Conservation (phyloP, 1,139 yeast species). For the Eremothecium sinecaudum region DNA sequence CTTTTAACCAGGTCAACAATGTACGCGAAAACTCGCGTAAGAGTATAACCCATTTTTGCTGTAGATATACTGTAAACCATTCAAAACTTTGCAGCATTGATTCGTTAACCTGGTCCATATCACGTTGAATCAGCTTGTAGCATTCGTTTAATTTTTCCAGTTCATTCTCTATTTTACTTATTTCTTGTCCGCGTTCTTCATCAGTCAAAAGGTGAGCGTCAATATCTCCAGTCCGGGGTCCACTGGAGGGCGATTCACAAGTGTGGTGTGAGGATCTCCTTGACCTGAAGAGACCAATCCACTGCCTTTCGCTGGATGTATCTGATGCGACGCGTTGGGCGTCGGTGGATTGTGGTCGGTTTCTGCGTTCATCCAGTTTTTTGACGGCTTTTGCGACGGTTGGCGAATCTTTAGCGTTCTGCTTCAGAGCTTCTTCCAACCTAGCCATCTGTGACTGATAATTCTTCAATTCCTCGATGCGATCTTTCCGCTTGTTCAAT, state of each 20-base stretch:
- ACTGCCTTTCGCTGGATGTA: conserved; percentile 5
- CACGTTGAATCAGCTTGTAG: conserved; percentile 29
- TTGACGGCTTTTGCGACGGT: conserved; percentile 28
- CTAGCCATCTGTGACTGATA: conserved; percentile 30
- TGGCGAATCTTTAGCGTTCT: conserved; percentile 25
- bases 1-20: conserved; percentile 24
- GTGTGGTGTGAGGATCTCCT: conserved; percentile 16
- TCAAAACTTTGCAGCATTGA: conserved; percentile 25
- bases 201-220: conserved; percentile 29
- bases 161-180: conserved; percentile 27
- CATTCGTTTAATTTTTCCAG: conserved; percentile 33
- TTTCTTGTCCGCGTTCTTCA: conserved; percentile 29
- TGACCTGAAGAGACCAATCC: conserved; percentile 5
- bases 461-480: conserved; percentile 24
- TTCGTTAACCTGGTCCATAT: conserved; percentile 30
- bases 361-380: conserved; percentile 1
- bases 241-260: conserved; percentile 7
- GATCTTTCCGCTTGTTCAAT: conserved; percentile 26
- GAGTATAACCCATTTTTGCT: conserved; percentile 23
- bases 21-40: conserved; percentile 26
- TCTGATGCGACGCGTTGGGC: neutral
- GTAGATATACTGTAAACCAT: conserved; percentile 19
- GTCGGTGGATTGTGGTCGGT: neutral
- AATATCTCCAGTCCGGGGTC: conserved; percentile 9
- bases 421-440: conserved; percentile 27